phyloP scores from a whole-genome alignment of 495 filamentous ascomycete genomes.

The Neurospora pannonica region DNA sequence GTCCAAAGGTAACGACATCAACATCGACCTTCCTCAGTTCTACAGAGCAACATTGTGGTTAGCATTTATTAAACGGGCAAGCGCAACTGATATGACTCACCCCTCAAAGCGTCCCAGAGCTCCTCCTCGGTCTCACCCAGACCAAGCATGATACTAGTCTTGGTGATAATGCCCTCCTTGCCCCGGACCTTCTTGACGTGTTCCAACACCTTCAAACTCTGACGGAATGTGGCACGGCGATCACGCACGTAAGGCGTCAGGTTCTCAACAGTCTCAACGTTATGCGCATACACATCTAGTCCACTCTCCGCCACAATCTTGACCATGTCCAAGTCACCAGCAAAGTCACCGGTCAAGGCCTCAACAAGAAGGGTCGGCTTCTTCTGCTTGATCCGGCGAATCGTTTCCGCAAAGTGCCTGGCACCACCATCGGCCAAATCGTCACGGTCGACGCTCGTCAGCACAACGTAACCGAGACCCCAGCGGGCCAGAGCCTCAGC shows the following conservation, averaged over 20 bases:
- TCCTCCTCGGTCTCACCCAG: slow-evolving; percentile 90
- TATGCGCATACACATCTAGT: slow-evolving; percentile 93
- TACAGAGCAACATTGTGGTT: slow-evolving; percentile 3
- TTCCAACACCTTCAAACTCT: slow-evolving; percentile 70
- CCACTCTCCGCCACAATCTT: slow-evolving; percentile 72
- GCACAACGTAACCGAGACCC: slow-evolving; percentile 91
- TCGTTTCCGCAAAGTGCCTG: slow-evolving; percentile 86
- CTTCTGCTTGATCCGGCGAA: slow-evolving; percentile 89
- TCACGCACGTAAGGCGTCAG: slow-evolving; percentile 85
- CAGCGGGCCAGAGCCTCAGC: slow-evolving; percentile 87
- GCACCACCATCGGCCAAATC: slow-evolving; percentile 86
- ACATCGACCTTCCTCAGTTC: slow-evolving; percentile 72
- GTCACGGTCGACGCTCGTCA: slow-evolving; percentile 89
- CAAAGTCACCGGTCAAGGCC: slow-evolving; percentile 85
- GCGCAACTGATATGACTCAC: slow-evolving; percentile 25
- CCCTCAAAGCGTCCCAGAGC: slow-evolving; percentile 66
- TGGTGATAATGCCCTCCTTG: slow-evolving; percentile 70
- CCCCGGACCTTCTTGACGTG: slow-evolving; percentile 66
- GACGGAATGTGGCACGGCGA: slow-evolving; percentile 79
- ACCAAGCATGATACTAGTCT: slow-evolving; percentile 95
- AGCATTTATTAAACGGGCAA: neutral
- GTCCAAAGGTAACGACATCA: slow-evolving; percentile 94
- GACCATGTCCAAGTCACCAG: slow-evolving; percentile 76
- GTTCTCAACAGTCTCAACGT: slow-evolving; percentile 89
- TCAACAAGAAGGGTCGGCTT: slow-evolving; percentile 80